Percentiles rank a stretch among this genome's conserved stretches.
phyloP scores from a whole-genome alignment of 306 rosid species.

The Fagus crenata region DNA sequence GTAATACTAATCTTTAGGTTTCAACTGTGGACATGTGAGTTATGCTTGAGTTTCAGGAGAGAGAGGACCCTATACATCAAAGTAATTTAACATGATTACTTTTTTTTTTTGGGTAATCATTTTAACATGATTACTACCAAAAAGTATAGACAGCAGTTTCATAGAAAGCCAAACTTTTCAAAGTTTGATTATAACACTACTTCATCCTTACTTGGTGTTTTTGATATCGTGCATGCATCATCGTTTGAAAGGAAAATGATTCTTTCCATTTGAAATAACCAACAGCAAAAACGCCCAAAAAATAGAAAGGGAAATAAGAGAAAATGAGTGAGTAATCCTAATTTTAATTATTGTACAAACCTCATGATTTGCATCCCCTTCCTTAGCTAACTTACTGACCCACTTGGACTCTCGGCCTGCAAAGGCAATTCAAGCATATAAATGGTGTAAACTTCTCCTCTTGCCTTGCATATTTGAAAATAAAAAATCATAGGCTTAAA shows the following conservation, averaged over 20 bases:
- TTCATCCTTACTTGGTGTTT: background rate
- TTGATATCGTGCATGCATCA: background rate
- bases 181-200: background rate
- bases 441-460: constrained; percentile 1
- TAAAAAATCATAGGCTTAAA: background rate
- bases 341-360: constrained; percentile 1
- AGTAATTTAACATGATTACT: background rate
- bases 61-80: no score
- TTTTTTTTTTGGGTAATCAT: background rate
- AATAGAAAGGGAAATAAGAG: background rate
- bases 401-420: constrained; percentile 53
- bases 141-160: background rate
- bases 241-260: no score
- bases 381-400: constrained; percentile 32
- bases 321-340: background rate
- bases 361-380: constrained; percentile 32
- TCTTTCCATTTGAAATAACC: background rate
- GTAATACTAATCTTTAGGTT: background rate
- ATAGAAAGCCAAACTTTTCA: background rate
- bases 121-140: background rate
- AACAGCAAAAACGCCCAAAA: background rate
- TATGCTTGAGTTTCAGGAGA: no score
- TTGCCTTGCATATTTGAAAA: no score
- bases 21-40: background rate
- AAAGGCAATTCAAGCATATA: constrained; percentile 16